Base-by-base conservation (phyloP, 2,329 filamentous ascomycete species). In the Ophiostoma australiae region DNA sequence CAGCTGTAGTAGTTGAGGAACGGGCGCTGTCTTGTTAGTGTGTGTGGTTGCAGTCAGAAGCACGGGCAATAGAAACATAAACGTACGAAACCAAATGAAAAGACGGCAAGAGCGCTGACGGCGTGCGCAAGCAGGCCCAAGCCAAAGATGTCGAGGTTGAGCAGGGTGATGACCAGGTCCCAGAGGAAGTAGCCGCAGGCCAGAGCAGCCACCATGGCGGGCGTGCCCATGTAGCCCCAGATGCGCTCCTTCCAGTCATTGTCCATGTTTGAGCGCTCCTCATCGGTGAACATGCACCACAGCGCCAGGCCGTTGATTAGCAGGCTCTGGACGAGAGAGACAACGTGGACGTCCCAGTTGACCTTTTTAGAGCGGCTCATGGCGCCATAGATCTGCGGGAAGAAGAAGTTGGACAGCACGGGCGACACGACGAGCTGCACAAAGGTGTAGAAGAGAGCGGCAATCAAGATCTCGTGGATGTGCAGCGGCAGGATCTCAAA, bases 311-410 rank as follows among this genome's bases (percentile, higher is more conserved):
- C 78, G 78, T 90, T 92, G 81, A 96, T 91, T 70, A 92, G 80
- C 41, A 84, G 82, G 78, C 89, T 90, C 84, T 96, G 92, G 71
- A 92, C 83, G 75, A 95, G 85, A n/a, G 91, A 93, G 41, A 95
- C 92, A 70, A 94, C 89, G 78, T 94, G 92, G 33, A 93, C 90
- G 78, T 96, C 89, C 92, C 92, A 95, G 83, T 91, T 95, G 73
- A 93, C 83, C 77, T 85, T 86, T 71, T 90, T 91, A 70, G 86
- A 84, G 35, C 82, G 81, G 68, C 88, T 86, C 75, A 92, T 84
- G 67, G 80, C 80, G 41, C 82, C 78, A 81, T 95, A 95, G 75
- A 86, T 83, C 66, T 82, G 76, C 2, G 90, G 87, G 74, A 90
- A 88, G 72, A 93, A 78, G 71, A 82, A 77, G 66, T 80, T 83